Percentiles rank a stretch among this genome's conserved stretches.
Evolutionary conservation across 2,329 filamentous ascomycete species (phyloP).

Genomic region (Metarhizium guizhouense): DNA sequence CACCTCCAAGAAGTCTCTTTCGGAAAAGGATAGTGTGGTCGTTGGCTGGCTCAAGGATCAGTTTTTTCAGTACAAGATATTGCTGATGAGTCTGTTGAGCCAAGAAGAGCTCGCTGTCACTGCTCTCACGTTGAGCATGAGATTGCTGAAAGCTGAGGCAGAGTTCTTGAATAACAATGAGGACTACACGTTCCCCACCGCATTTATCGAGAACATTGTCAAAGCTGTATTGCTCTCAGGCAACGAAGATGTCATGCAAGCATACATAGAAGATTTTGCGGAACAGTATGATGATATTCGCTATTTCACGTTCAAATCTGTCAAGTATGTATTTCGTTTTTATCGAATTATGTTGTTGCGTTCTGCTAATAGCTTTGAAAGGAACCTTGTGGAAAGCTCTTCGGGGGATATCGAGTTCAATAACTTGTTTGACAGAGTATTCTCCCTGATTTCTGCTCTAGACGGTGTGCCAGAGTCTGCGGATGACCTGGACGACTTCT

Average conservation of each 20-base stretch:
- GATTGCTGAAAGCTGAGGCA: conserved; percentile 71
- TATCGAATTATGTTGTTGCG: conserved; percentile 7
- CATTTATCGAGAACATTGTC: conserved; percentile 58
- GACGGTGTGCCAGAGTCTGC: conserved; percentile 61
- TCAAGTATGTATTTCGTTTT: conserved; percentile 49
- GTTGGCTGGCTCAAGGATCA: conserved; percentile 70
- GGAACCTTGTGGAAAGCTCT: conserved; percentile 17
- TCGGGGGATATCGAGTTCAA: conserved; percentile 10
- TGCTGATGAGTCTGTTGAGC: conserved; percentile 52
- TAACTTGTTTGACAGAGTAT: conserved; percentile 43
- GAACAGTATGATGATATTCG: conserved; percentile 76
- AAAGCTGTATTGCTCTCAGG: conserved; percentile 49
- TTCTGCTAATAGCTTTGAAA: conserved; percentile 7
- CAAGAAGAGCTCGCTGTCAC: conserved; percentile 58
- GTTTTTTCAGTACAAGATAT: conserved; percentile 59
- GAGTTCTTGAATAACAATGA: conserved; percentile 50
- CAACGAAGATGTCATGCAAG: conserved; percentile 51
- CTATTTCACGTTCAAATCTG: conserved; percentile 68
- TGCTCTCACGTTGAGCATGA: conserved; percentile 72
- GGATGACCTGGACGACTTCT: conserved; percentile 62
- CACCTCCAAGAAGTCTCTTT: conserved; percentile 52
- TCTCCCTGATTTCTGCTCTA: conserved; percentile 56
- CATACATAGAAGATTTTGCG: conserved; percentile 71
- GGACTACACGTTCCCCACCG: conserved; percentile 60
- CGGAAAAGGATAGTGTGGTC: conserved; percentile 67